These are phyloP conservation scores for Pestalotiopsis sp. DNA, from an alignment of 2,329 filamentous ascomycete species.

Conservation along the genomic window DNA sequence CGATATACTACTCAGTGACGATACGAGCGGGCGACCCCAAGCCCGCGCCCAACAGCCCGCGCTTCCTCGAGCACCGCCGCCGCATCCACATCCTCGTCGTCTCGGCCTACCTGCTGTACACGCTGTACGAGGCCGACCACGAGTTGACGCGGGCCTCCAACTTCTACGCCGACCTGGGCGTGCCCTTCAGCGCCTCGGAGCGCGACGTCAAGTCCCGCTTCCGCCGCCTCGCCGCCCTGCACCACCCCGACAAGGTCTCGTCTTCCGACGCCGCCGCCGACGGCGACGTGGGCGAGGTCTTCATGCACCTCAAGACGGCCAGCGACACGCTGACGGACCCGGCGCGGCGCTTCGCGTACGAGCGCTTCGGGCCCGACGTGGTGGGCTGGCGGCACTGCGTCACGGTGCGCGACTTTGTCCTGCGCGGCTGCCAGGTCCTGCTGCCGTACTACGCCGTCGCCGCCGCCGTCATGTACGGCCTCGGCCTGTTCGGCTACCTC, in stretches of 20 bases:
- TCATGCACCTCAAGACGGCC: slow-evolving; percentile 81
- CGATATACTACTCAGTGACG: slow-evolving; percentile 82
- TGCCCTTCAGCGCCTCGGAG: slow-evolving; percentile 71
- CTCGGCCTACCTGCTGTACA: slow-evolving; percentile 83
- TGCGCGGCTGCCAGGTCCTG: slow-evolving; percentile 60
- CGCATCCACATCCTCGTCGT: slow-evolving; percentile 85
- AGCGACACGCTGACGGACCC: slow-evolving; percentile 82
- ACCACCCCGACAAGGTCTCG: slow-evolving; percentile 90
- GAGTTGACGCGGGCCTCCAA: slow-evolving; percentile 71
- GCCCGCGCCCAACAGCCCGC: slow-evolving; percentile 69
- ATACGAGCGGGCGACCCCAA: slow-evolving; percentile 88
- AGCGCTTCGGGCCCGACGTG: slow-evolving; percentile 80
- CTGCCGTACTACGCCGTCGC: slow-evolving; percentile 64
- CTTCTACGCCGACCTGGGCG: slow-evolving; percentile 78
- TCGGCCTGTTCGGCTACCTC: slow-evolving; percentile 68
- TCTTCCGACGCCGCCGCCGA: slow-evolving; percentile 23
- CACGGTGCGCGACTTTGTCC: slow-evolving; percentile 74
- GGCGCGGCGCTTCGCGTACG: slow-evolving; percentile 81
- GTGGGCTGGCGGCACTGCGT: slow-evolving; percentile 66
- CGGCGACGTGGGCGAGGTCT: slow-evolving; percentile 51
- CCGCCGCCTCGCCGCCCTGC: slow-evolving; percentile 69
- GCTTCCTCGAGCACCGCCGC: slow-evolving; percentile 74
- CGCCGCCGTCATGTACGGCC: slow-evolving; percentile 59
- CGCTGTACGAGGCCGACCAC: slow-evolving; percentile 88
- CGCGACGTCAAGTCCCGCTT: slow-evolving; percentile 83